Evolutionary conservation across 306 rosid species (phyloP), one percentile per base, ranked within the genome.

Genomic region (Parietaria judaica): DNA sequence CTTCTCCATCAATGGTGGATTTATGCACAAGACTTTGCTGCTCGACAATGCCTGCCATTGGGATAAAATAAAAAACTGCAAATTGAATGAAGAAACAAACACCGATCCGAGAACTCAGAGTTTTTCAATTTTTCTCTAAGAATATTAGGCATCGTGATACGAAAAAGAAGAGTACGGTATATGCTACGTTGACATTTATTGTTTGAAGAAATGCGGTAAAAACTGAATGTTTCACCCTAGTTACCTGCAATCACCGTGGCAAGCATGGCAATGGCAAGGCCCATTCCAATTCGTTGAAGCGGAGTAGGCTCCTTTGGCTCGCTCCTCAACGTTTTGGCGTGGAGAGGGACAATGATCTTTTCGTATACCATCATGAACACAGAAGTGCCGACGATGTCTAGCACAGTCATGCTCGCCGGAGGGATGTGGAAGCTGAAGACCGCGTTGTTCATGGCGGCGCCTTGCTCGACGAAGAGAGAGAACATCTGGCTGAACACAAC

Each of bases 391-490:
- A 79, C 76, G 41, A 85, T 79, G 71, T 85, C 86, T 11, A 82
- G 79, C 6, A 72, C 77, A 0, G 84, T 77, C 86, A 82, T 82
- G 86, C 82, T 79, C 0, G 92, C 84, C 0, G 86, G 88, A 65
- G 84, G 92, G 53, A 82, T 73, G 39, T 65, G 72, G 36, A 85
- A 79, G 60, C 58, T 75, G 7, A 72, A 57, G 41, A 82, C 64
- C 3, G 45, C 38, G 53, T 67, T 76, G 61, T 82, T 60, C 92
- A 82, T 85, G 45, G 86, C 75, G 0, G 82, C 79, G 7, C 88
- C 88, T 63, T 85, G 86, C 55, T 79, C 77, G 5, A 85, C 81
- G n/a, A 81, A 81, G 16, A 81, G 80, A 36, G 88, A 82, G 3
- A 75, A 64, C 82, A 82, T 77, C 69, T 85, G 88, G 44, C 74